Base-by-base conservation (phyloP, 2,329 filamentous ascomycete genomes). In the Apiospora rasikravindrae region DNA sequence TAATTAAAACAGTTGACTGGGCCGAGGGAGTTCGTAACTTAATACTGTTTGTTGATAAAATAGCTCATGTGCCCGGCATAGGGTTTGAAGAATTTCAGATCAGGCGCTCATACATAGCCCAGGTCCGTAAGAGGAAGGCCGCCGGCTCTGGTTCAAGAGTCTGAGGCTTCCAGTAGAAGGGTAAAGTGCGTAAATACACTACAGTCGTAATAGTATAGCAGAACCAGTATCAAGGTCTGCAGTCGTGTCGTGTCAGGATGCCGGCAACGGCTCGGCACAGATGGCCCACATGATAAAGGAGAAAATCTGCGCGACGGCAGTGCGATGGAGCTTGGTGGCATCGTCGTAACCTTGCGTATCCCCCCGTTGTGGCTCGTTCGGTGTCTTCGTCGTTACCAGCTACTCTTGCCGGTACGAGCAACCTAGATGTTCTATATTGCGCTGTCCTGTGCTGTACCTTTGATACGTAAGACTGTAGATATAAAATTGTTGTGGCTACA, bases 301-400 rank as follows among this genome's bases (percentile, higher is more conserved):
- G 69, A 84, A 82, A 37, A 83, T 79, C 73, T 83, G 80, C 0
- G 80, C 79, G 66, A 82, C 78, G 29, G 83, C 81, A 0, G 82
- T 85, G 29, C 75, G 75, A 73, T 84, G 75, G 26, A 84, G 79
- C 70, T 77, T 77, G 14, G 72, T 76, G 37, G 81, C 76, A 71
- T 83, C 76, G 16, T 82, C 75, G 16, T 81, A 33, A 33, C 6
- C 33, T 33, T 33, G 33, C 33, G 33, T 33, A 33, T 33, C 33
- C 33, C 33, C 33, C 33, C 33, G 33, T 33, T 33, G 33, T 33
- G 33, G 33, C 33, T 33, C 33, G 33, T 33, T 33, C 33, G 33
- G 33, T 33, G 33, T 33, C 33, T 6, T 33, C 33, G 33, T 33
- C 33, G 3, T 33, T 6, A 33, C 33, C 33, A 33, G 33, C 33